phyloP scores from a whole-genome alignment of 495 filamentous ascomycete genomes.

The Glonium stellatum region DNA sequence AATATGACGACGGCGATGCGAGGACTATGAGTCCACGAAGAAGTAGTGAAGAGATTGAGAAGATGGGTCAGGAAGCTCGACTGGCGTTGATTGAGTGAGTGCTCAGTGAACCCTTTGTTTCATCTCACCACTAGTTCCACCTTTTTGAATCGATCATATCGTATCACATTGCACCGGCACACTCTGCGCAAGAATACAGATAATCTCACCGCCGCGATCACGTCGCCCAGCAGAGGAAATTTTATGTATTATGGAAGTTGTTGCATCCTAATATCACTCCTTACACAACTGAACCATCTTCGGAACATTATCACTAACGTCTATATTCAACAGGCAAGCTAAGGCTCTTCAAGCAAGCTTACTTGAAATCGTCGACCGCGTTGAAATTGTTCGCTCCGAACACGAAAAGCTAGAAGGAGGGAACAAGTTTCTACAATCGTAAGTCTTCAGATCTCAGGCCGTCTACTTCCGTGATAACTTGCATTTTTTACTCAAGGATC shows the following conservation, averaged over 20 bases:
- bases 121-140: not conserved
- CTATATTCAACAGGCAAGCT: conserved; percentile 58
- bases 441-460: conserved; percentile 10
- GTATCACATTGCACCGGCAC: not conserved
- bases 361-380: conserved; percentile 78
- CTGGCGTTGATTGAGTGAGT: conserved; percentile 54
- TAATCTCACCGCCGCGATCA: too few species aligned
- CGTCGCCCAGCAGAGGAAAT: too few species aligned
- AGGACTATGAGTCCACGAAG: conserved; percentile 90
- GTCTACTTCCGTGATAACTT: not conserved
- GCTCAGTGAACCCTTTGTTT: conserved; percentile 31
- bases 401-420: conserved; percentile 91
- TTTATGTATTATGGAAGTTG: too few species aligned
- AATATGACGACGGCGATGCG: conserved; percentile 76
- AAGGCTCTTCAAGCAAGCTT: conserved; percentile 80
- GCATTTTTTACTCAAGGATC: not conserved
- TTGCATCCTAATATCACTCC: not conserved
- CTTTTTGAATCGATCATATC: not conserved
- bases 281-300: not conserved
- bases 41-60: conserved; percentile 81
- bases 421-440: conserved; percentile 82
- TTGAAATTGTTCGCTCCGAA: conserved; percentile 88
- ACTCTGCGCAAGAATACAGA: too few species aligned
- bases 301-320: conserved; percentile 8
- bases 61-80: conserved; percentile 72